Base-by-base conservation (phyloP, 495 filamentous ascomycete species). In the Penicillium ochrochloron region DNA sequence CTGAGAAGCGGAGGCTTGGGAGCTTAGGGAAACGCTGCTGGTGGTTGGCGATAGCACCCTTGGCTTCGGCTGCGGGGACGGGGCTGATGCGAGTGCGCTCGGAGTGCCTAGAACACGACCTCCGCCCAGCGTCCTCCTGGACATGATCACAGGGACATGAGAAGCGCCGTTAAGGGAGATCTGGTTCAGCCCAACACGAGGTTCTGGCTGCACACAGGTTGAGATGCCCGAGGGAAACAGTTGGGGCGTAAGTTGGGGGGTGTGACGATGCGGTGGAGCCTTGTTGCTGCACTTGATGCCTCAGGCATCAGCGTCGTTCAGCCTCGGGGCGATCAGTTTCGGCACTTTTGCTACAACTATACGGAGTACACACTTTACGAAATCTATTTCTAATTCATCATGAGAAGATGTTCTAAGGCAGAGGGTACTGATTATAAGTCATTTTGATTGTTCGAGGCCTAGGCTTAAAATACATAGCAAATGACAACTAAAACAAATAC, bases 81-180 rank as follows among this genome's bases (percentile, higher is more conserved):
- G 82, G 73, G 66, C 82, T 77, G 90, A 88, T 72, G 91, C 86
- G 68, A 94, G 85, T 67, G 87, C 83, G 75, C 88, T 90, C 62
- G 91, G 91, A 79, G 85, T 93, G 63, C 93, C 93, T 67, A 97
- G 80, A 69, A 97, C 87, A 80, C 93, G 86, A 71, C 93, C 93
- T 77, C 93, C 92, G 69, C 93, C 93, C 70, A 96, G 87, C 81
- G 88, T 92, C 78, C 92, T 88, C 76, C 86, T 82, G 71, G 91
- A 89, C 91, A 94, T 95, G 71, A 71, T 82, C 75, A 81, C 68
- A 68, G 67, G 67, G 71, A 71, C 78, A 81, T 81, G 78, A 69
- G 76, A 78, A 72, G 67, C 35, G 64, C 53, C 61, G 64, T 52
- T 59, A 50, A 61, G 60, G 50, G 15, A 2, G n/a, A 67, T 61